phyloP scores from a whole-genome alignment of 129 eudicot species.

The Silybum marianum region DNA sequence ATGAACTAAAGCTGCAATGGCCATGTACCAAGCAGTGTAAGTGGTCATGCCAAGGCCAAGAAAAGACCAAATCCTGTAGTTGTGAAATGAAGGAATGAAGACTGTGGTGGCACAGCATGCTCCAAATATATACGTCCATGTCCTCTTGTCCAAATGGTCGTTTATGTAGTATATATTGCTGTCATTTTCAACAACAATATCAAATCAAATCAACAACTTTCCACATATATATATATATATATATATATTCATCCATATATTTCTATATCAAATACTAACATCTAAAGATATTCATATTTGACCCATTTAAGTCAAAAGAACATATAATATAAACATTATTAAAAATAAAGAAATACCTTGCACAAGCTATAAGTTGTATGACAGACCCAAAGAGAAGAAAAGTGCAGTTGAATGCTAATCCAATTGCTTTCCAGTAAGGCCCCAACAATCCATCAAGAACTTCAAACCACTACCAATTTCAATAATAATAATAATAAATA shows the following conservation, averaged over 20 bases:
- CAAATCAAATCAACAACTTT: not conserved
- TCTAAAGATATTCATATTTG: too few species aligned
- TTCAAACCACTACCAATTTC: conserved; percentile 81
- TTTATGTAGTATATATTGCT: conserved; percentile 96
- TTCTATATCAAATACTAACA: too few species aligned
- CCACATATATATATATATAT: too few species aligned
- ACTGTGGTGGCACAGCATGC: conserved; percentile 99
- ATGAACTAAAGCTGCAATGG: conserved; percentile 68
- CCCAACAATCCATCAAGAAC: conserved; percentile 96
- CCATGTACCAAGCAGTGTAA: conserved; percentile 94
- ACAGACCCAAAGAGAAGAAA: conserved; percentile 99
- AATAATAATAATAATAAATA: not conserved
- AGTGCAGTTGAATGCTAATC: conserved; percentile 91
- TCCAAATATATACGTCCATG: conserved; percentile 99
- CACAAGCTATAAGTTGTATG: conserved; percentile 94
- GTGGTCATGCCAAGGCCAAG: conserved; percentile 98
- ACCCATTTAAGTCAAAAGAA: too few species aligned
- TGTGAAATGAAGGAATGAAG: conserved; percentile 95
- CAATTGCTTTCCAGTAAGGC: conserved; percentile 92
- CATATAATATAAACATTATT: too few species aligned
- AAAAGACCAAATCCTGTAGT: conserved; percentile 96
- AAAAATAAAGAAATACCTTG: conserved; percentile 51
- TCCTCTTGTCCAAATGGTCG: conserved; percentile 92
- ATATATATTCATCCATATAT: too few species aligned
- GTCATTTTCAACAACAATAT: conserved; percentile 9